Evolutionary conservation across 2,329 filamentous ascomycete genomes (phyloP).

Genomic region (Microdochium trichocladiopsis): DNA sequence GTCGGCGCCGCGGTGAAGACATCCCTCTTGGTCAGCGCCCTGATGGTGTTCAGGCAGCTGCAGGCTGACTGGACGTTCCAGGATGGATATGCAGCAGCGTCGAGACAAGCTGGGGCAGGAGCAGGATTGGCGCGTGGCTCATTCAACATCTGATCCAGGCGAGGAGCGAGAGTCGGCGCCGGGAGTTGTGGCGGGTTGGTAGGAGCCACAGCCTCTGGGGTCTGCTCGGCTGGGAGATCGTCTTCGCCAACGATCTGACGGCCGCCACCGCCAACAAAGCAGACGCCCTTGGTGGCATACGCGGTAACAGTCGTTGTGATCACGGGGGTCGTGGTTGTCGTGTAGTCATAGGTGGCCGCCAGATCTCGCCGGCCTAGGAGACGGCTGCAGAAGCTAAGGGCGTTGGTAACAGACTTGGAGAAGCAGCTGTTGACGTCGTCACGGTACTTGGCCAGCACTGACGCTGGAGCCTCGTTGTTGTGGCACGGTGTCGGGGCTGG

Average conservation of each 20-base stretch:
- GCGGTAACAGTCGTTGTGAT: neutral
- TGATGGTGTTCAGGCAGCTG: neutral
- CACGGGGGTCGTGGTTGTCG: neutral
- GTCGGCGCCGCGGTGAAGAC: neutral
- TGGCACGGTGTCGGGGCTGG: neutral
- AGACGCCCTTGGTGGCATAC: neutral
- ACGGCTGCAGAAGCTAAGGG: neutral
- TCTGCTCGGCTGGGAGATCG: neutral
- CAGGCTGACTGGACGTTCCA: neutral
- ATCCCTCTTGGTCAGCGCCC: neutral
- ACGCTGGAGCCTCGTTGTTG: neutral
- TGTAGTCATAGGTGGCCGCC: neutral
- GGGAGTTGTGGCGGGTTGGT: neutral
- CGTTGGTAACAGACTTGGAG: neutral
- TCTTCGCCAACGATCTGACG: neutral
- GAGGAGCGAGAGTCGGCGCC: neutral
- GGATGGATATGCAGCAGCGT: neutral
- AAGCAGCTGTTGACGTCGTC: neutral
- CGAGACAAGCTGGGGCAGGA: neutral
- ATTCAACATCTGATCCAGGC: neutral
- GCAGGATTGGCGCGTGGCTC: neutral
- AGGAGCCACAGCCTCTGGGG: neutral
- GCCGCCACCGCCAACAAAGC: neutral
- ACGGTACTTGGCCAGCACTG: neutral
- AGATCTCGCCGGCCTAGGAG: neutral